Percentiles rank a stretch among this genome's conserved stretches.
Conservation (phyloP, 805 yeast species). For the Schizosaccharomyces osmophilus region DNA sequence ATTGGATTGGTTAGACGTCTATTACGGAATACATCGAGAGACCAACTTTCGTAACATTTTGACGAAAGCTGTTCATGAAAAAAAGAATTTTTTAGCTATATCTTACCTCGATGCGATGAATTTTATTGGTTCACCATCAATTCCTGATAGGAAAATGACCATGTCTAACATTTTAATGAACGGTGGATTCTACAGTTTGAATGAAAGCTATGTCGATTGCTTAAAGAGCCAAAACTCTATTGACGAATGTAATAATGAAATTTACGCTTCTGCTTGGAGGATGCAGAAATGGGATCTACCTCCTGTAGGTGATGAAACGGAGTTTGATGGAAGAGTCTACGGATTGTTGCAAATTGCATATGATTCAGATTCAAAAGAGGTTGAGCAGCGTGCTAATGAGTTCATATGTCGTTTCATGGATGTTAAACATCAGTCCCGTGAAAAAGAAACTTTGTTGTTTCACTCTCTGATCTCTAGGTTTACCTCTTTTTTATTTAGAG, state of each 20-base stretch:
- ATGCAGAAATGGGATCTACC: slow-evolving; percentile 59
- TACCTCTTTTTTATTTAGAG: too few species aligned
- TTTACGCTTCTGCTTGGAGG: slow-evolving; percentile 52
- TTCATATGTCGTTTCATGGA: too few species aligned
- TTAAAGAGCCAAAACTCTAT: not conserved
- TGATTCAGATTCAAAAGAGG: too few species aligned
- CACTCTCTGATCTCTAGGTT: too few species aligned
- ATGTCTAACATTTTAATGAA: not conserved
- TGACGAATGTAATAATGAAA: slow-evolving; percentile 8
- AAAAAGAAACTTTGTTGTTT: too few species aligned
- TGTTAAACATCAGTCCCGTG: too few species aligned
- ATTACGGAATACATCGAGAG: slow-evolving; percentile 37
- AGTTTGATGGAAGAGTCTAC: too few species aligned
- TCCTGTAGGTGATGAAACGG: not conserved
- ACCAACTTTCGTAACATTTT: slow-evolving; percentile 31
- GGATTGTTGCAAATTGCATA: too few species aligned
- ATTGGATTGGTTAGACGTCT: slow-evolving; percentile 38
- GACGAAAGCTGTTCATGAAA: slow-evolving; percentile 8
- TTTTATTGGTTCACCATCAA: slow-evolving; percentile 12
- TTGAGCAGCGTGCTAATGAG: too few species aligned
- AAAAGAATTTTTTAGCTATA: slow-evolving; percentile 18
- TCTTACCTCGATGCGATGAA: slow-evolving; percentile 37
- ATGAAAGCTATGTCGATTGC: slow-evolving; percentile 19
- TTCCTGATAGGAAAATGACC: not conserved
- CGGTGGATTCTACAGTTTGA: slow-evolving; percentile 24